Evolutionary conservation across 139 green algal species (phyloP).

Genomic region (Chlamydomonas incerta): DNA sequence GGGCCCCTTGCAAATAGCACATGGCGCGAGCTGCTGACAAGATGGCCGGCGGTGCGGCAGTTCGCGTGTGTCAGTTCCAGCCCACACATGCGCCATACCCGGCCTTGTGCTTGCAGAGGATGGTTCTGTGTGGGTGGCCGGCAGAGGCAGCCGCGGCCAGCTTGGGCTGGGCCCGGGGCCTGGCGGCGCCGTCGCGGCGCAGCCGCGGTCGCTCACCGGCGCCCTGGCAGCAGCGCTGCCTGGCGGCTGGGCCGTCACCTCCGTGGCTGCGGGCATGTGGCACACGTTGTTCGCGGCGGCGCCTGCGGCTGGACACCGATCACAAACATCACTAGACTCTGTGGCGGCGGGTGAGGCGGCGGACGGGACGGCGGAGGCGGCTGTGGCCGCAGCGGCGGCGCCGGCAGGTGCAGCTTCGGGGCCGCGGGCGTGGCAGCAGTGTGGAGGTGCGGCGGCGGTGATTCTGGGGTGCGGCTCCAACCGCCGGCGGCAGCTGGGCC

Average conservation of each 20-base stretch:
- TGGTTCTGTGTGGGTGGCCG: neutral
- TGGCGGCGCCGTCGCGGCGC: neutral
- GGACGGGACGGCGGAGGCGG: neutral
- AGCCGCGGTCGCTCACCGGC: neutral
- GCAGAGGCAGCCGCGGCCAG: neutral
- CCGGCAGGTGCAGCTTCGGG: neutral
- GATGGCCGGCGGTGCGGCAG: too few species aligned
- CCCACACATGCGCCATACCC: too few species aligned
- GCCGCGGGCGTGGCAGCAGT: too few species aligned
- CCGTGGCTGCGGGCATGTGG: neutral
- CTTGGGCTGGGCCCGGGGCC: neutral
- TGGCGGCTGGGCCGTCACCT: neutral
- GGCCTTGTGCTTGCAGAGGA: neutral
- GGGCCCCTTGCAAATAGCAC: too few species aligned
- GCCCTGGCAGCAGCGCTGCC: neutral
- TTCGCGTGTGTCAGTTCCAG: too few species aligned
- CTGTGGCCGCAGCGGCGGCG: neutral
- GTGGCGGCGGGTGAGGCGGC: neutral
- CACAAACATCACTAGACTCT: too few species aligned
- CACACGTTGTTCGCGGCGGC: neutral
- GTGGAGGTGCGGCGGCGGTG: too few species aligned
- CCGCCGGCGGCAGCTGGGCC: constrained; percentile 1
- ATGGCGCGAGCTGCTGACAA: too few species aligned
- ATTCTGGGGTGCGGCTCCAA: constrained; percentile 4
- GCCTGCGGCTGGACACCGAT: neutral